Percentiles rank a stretch among this genome's conserved stretches.
Conservation (phyloP, 106 monocot genomes). For the Allium cepa region DNA sequence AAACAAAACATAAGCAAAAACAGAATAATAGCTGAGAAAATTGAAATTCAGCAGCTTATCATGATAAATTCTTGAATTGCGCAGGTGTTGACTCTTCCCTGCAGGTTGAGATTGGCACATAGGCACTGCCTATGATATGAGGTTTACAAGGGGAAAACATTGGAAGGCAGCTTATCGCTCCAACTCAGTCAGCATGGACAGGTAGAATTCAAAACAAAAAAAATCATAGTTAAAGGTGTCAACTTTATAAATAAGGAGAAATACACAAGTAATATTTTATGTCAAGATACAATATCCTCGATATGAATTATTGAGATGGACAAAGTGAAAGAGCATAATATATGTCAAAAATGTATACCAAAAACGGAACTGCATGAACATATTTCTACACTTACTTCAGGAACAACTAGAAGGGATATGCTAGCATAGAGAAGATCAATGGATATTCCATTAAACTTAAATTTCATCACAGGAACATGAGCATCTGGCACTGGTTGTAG, state of each 20-base stretch:
- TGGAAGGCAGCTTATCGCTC: no score
- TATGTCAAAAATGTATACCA: not conserved
- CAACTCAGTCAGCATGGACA: no score
- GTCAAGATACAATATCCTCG: not conserved
- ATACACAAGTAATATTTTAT: not conserved
- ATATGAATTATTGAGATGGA: not conserved
- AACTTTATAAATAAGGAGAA: not conserved
- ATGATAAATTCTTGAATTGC: not conserved
- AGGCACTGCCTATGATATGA: not conserved
- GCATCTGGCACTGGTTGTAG: slow-evolving; percentile 94
- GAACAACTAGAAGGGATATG: slow-evolving; percentile 79
- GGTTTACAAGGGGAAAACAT: no score
- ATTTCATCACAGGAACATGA: slow-evolving; percentile 97
- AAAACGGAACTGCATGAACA: not conserved
- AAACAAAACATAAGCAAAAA: not conserved
- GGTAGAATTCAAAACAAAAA: not conserved
- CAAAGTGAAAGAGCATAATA: not conserved
- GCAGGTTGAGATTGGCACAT: not conserved
- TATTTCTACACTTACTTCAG: slow-evolving; percentile 46
- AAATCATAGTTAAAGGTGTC: not conserved
- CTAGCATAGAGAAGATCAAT: slow-evolving; percentile 99
- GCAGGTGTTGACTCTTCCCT: not conserved
- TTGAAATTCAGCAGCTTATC: not conserved
- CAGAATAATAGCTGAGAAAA: not conserved
- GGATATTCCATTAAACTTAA: slow-evolving; percentile 88